Conservation (phyloP, 768 basidiomycete genomes). For the Collybia nuda region DNA sequence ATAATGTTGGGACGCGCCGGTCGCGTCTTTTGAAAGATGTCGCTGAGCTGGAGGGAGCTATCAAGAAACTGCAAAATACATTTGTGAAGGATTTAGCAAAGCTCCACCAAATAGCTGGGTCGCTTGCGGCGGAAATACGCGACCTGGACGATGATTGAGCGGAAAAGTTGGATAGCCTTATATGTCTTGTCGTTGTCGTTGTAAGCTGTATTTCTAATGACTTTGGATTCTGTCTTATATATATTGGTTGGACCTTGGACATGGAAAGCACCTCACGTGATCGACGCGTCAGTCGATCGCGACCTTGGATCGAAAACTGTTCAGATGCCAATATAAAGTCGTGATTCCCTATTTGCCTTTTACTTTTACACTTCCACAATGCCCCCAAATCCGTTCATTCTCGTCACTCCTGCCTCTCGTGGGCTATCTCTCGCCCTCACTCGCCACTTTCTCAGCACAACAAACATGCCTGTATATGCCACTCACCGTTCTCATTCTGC, state of each 20-base stretch:
- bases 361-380: constrained; percentile 3
- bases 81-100: constrained; percentile 34
- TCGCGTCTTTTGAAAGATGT: constrained; percentile 31
- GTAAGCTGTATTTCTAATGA: constrained; percentile 3
- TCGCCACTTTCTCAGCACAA: constrained; percentile 50
- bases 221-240: not conserved
- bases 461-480: constrained; percentile 53
- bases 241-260: no score
- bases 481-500: constrained; percentile 44
- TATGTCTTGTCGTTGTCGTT: constrained; percentile 3
- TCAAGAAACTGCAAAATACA: constrained; percentile 31
- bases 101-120: constrained; percentile 28
- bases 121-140: constrained; percentile 26
- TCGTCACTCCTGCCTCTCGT: constrained; percentile 55
- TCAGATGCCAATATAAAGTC: no score
- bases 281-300: constrained; percentile 10
- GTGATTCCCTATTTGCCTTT: no score
- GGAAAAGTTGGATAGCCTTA: not conserved
- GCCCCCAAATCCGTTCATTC: constrained; percentile 41
- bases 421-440: constrained; percentile 57
- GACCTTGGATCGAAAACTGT: constrained; percentile 1
- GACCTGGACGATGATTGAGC: constrained; percentile 29
- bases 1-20: constrained; percentile 22
- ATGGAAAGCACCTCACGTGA: constrained; percentile 3
- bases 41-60: constrained; percentile 32